Base-by-base conservation (phyloP, 1,284 basidiomycete species). In the Marasmius sp. region DNA sequence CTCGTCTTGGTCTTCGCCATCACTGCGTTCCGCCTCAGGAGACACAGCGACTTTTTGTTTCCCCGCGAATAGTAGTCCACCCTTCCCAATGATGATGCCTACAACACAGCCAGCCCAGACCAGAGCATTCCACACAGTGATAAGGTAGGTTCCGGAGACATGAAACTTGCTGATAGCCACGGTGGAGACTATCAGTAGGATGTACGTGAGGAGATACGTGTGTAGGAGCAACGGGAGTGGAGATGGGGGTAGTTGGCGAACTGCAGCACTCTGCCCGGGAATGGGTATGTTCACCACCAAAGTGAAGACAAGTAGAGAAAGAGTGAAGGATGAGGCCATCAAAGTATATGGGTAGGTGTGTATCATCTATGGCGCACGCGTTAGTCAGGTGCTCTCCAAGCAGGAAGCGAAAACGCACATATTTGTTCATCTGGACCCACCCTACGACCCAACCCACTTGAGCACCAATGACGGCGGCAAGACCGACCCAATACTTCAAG, bases 401-500 rank as follows among this genome's bases (percentile, higher is more conserved):
- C 60, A n/a, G 41, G 43, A 55, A 52, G 57, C 37, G 55, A 20
- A 47, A n/a, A 75, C 89, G 65, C 69, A 91, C 90, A 64, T 85
- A 86, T 49, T 88, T 85, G 70, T 91, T 92, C 22, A 87, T 39
- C 12, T 78, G 72, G 20, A 84, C 65, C 67, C 83, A 87, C 6
- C 78, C 78, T 48, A 77, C 69, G 0, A 85, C 75, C 9, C 91
- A 72, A 1, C 77, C 76, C 2, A 74, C 75, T 63, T 89, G 83
- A 4, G 81, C 67, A 7, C 74, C 79, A 6, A 80, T 66, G 3
- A 79, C 75, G 18, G 87, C 62, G 3, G 79, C 58, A 34, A 89
- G 66, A 0, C 85, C 80, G 2, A 86, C 67, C 84, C 86, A 89
- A 68, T 91, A 87, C 59, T 85, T 85, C 20, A 74, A 70, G 72